These are phyloP conservation scores for Botrytis squamosa DNA, from an alignment of 2,329 filamentous ascomycete genomes.

Conservation along the genomic window DNA sequence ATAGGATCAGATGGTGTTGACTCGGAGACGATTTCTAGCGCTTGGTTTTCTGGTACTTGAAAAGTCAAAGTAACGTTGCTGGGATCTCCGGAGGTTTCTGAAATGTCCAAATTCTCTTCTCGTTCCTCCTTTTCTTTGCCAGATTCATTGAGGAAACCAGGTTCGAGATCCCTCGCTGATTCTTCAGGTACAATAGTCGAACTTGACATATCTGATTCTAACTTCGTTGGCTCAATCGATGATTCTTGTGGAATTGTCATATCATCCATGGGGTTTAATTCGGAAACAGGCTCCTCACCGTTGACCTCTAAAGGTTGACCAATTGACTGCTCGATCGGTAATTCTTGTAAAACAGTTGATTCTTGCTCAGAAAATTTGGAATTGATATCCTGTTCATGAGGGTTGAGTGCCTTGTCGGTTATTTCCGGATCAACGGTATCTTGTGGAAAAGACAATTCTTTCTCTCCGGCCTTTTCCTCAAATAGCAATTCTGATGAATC, in stretches of 20 bases:
- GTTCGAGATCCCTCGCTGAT: background rate
- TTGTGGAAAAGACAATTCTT: background rate
- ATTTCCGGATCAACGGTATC: background rate
- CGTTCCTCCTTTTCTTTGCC: background rate
- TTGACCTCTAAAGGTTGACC: background rate
- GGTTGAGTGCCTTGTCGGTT: no score
- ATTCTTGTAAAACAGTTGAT: background rate
- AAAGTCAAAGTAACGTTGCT: background rate
- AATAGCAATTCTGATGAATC: background rate
- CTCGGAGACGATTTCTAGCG: background rate
- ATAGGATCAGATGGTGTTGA: background rate
- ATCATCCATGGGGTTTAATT: background rate
- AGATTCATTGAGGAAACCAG: background rate
- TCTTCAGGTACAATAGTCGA: background rate
- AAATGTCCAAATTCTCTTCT: background rate
- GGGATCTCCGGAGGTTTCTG: background rate
- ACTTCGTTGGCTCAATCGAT: background rate
- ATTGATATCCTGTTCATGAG: background rate
- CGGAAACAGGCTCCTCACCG: background rate
- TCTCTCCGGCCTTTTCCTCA: background rate
- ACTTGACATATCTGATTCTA: background rate
- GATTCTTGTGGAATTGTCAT: background rate
- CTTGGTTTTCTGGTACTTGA: constrained; percentile 1
- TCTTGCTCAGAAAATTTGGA: background rate
- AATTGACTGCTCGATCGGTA: background rate